phyloP scores from a whole-genome alignment of 371 early-diverging fungal species.

The Zychaea mexicana region DNA sequence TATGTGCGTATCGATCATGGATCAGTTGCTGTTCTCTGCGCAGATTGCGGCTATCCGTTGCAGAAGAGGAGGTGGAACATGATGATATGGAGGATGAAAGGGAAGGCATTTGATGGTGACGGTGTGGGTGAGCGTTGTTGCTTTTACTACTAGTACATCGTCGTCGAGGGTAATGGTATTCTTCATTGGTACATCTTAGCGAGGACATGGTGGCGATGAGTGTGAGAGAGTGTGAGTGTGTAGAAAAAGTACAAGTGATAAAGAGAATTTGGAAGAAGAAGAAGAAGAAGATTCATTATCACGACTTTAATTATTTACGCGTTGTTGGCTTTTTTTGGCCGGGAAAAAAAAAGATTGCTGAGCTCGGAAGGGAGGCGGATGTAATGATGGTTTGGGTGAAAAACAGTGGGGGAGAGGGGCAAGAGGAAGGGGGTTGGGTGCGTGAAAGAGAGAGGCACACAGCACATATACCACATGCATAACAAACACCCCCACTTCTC shows the following conservation, averaged over 20 bases:
- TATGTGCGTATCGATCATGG: not conserved
- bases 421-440: no score
- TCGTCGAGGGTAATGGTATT: not conserved
- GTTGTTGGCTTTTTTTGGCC: not conserved
- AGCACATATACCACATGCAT: no score
- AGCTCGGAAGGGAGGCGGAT: no score
- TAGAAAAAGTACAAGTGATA: not conserved
- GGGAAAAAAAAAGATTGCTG: not conserved
- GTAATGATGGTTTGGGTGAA: not conserved
- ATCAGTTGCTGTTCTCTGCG: not conserved
- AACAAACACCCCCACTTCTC: no score
- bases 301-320: not conserved
- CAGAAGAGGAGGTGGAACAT: not conserved
- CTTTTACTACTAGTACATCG: not conserved
- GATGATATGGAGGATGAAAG: conserved; percentile 2
- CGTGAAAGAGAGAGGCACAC: no score
- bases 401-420: no score
- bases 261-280: not conserved
- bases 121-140: not conserved
- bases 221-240: not conserved
- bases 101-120: not conserved
- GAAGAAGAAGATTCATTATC: not conserved
- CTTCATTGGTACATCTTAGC: not conserved
- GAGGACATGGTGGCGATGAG: not conserved
- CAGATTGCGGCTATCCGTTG: not conserved